phyloP scores from a whole-genome alignment of 164 flowering plant species.

The grape (Vitis vinifera) region DNA sequence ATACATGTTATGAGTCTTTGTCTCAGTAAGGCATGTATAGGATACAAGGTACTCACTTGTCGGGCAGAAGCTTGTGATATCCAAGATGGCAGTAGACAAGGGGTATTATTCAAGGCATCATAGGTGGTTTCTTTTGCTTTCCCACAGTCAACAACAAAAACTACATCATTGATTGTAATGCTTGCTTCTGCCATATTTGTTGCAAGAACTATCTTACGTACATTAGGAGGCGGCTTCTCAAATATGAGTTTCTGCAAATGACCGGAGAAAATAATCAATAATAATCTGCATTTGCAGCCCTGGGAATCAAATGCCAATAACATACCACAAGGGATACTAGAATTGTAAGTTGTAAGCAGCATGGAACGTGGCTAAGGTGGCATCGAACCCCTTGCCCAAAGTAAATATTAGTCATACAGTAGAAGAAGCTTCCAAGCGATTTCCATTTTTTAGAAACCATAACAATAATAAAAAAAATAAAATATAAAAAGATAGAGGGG shows the following conservation, averaged over 20 bases:
- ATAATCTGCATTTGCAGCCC: not conserved
- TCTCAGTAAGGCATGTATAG: not conserved
- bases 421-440: not conserved
- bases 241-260: slow-evolving; percentile 83
- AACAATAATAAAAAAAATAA: no score
- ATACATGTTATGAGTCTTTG: not conserved
- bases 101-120: slow-evolving; percentile 98
- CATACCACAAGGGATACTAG: not conserved
- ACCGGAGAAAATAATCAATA: slow-evolving; percentile 1
- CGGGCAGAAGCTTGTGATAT: slow-evolving; percentile 98
- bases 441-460: no score
- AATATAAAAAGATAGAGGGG: no score
- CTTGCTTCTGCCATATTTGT: slow-evolving; percentile 99
- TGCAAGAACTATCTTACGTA: slow-evolving; percentile 93
- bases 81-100: slow-evolving; percentile 98
- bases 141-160: slow-evolving; percentile 98
- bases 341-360: not conserved
- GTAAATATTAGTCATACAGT: not conserved
- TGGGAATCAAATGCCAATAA: not conserved
- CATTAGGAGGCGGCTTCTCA: slow-evolving; percentile 84
- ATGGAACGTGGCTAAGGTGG: not conserved
- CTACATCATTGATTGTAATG: slow-evolving; percentile 95
- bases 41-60: slow-evolving; percentile 60
- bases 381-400: not conserved
- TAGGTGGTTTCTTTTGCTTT: slow-evolving; percentile 99